Conservation (phyloP, 495 filamentous ascomycete genomes). For the Talaromyces liani region DNA sequence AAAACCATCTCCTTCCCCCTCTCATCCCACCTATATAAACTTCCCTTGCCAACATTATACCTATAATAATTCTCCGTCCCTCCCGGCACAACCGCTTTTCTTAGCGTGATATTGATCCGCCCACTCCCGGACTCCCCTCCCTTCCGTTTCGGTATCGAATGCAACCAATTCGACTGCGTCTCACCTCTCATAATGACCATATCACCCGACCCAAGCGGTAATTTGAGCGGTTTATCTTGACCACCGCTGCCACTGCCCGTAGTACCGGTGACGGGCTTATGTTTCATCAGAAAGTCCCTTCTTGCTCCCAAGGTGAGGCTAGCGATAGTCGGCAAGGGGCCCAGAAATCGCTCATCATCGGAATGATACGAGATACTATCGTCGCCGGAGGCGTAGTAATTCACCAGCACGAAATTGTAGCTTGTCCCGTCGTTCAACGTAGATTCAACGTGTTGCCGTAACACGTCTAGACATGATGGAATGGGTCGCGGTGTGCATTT, state of each 20-base stretch:
- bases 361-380: conserved; percentile 71
- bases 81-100: conserved; percentile 52
- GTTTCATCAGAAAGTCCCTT: conserved; percentile 65
- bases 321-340: conserved; percentile 57
- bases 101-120: conserved; percentile 70
- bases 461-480: conserved; percentile 53
- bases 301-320: conserved; percentile 59
- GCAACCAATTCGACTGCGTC: conserved; percentile 66
- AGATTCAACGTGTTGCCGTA: conserved; percentile 48
- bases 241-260: neutral
- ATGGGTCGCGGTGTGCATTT: conserved; percentile 55
- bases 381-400: conserved; percentile 63
- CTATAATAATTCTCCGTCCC: conserved; percentile 67
- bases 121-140: conserved; percentile 48
- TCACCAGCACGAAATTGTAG: conserved; percentile 71
- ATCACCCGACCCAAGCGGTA: conserved; percentile 56
- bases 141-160: conserved; percentile 66
- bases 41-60: conserved; percentile 68
- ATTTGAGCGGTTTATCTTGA: conserved; percentile 39
- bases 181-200: conserved; percentile 65
- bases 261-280: conserved; percentile 39
- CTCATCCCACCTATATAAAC: conserved; percentile 55
- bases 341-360: conserved; percentile 70
- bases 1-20: conserved; percentile 44
- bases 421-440: conserved; percentile 40